phyloP scores from a whole-genome alignment of 2,329 filamentous ascomycete genomes.

The Biscogniauxia marginata region DNA sequence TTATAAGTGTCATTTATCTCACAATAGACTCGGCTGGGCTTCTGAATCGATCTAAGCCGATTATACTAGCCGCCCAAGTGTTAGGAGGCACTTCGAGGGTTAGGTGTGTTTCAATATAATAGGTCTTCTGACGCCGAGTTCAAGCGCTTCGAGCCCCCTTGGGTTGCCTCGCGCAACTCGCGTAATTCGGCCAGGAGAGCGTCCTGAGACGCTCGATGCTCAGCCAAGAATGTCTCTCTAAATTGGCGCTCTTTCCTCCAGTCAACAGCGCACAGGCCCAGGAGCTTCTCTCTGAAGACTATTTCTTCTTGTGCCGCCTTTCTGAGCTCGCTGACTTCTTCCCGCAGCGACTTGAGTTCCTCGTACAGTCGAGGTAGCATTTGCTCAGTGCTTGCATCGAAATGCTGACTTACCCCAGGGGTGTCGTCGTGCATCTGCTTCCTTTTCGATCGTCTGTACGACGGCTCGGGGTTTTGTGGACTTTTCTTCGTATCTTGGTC shows the following conservation, averaged over 20 bases:
- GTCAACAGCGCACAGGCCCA: not conserved
- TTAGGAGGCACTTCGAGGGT: too few species aligned
- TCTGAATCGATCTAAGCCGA: too few species aligned
- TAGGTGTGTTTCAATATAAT: too few species aligned
- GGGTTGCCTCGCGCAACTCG: not conserved
- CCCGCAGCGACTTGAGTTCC: not conserved
- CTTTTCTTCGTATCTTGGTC: not conserved
- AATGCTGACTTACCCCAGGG: not conserved
- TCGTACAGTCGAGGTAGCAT: not conserved
- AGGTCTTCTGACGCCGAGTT: too few species aligned
- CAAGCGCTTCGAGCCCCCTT: not conserved
- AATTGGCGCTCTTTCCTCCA: not conserved
- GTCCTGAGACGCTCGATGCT: not conserved
- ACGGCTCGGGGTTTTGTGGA: not conserved
- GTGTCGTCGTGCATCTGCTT: not conserved
- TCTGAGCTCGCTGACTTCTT: not conserved
- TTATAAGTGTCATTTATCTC: too few species aligned
- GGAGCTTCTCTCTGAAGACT: not conserved
- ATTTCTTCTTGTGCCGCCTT: not conserved
- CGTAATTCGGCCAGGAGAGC: not conserved
- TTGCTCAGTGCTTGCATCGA: not conserved
- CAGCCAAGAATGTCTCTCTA: not conserved
- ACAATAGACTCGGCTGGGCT: too few species aligned
- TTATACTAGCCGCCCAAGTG: too few species aligned
- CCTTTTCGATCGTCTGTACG: not conserved